Conservation (phyloP, 192 early-diverging fungal species). For the Coemansia sp. region DNA sequence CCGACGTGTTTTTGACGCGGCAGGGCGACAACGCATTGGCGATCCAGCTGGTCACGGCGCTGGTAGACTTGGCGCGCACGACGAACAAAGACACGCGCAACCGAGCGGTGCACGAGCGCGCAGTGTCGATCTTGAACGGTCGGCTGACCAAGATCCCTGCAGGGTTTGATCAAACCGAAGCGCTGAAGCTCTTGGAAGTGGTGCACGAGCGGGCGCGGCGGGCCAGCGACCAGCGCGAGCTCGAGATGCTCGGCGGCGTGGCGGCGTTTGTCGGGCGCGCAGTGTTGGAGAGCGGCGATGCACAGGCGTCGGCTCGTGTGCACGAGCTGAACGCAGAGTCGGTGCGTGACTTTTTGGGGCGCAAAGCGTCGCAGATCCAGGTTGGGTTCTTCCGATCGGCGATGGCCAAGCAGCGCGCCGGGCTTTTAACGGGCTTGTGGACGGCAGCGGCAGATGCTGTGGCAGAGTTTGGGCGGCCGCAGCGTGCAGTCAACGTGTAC, state of each 20-base stretch:
- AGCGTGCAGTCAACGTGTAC: constrained; percentile 60
- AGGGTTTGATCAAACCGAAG: constrained; percentile 56
- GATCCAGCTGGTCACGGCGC: constrained; percentile 68
- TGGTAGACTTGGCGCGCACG: constrained; percentile 62
- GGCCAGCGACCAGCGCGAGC: constrained; percentile 56
- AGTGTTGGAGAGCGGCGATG: constrained; percentile 41
- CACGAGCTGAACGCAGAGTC: constrained; percentile 58
- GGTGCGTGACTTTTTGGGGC: constrained; percentile 72
- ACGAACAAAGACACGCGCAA: constrained; percentile 58
- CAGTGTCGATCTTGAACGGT: constrained; percentile 62
- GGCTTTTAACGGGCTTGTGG: constrained; percentile 61
- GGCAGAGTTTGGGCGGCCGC: constrained; percentile 54
- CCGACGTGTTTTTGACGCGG: constrained; percentile 74
- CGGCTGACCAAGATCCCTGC: constrained; percentile 66
- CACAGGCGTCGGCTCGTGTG: constrained; percentile 37
- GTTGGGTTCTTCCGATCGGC: constrained; percentile 62
- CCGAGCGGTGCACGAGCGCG: constrained; percentile 70
- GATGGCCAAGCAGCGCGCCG: constrained; percentile 14
- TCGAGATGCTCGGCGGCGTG: constrained; percentile 57
- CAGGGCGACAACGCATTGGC: constrained; percentile 69
- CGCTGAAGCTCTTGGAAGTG: constrained; percentile 59
- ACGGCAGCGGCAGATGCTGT: constrained; percentile 60
- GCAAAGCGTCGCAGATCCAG: constrained; percentile 69
- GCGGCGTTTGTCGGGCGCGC: constrained; percentile 63
- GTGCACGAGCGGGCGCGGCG: constrained; percentile 77